A percentile compares a stretch with the other conserved stretches of the same genome.
Evolutionary conservation across 1,139 yeast species (phyloP).

Genomic region (Hanseniaspora sp.): DNA sequence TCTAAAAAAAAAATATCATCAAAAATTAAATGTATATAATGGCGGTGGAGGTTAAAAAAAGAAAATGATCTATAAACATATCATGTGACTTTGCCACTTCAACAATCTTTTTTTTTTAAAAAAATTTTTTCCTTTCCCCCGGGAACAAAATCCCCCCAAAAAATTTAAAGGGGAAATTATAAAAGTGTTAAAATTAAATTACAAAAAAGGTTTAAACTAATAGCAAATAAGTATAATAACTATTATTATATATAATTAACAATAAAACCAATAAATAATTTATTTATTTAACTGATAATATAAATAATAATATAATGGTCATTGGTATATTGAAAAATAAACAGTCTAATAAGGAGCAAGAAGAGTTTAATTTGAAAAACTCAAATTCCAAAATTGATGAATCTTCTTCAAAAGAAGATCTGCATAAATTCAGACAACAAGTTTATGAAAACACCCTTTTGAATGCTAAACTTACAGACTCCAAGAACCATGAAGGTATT

Average conservation of each 20-base stretch:
- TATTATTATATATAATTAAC: neutral
- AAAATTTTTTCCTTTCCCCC: too few species aligned
- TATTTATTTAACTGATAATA: neutral
- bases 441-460: slow-evolving; percentile 40
- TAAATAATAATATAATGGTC: slow-evolving; percentile 21
- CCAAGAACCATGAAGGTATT: slow-evolving; percentile 19
- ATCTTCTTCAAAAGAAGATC: slow-evolving; percentile 28
- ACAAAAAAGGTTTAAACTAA: too few species aligned
- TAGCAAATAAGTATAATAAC: neutral
- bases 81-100: too few species aligned
- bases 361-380: slow-evolving; percentile 16
- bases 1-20: too few species aligned
- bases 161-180: too few species aligned
- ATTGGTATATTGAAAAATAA: slow-evolving; percentile 35
- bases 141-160: too few species aligned
- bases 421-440: slow-evolving; percentile 37
- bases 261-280: neutral
- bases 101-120: too few species aligned
- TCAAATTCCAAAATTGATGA: slow-evolving; percentile 13
- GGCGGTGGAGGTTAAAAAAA: too few species aligned
- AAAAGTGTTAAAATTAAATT: too few species aligned
- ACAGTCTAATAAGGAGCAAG: slow-evolving; percentile 9
- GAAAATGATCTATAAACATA: too few species aligned
- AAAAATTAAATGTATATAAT: too few species aligned
- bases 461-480: slow-evolving; percentile 31